Base-by-base conservation (phyloP, 805 yeast species). In the Zygosaccharomyces siamensis region DNA sequence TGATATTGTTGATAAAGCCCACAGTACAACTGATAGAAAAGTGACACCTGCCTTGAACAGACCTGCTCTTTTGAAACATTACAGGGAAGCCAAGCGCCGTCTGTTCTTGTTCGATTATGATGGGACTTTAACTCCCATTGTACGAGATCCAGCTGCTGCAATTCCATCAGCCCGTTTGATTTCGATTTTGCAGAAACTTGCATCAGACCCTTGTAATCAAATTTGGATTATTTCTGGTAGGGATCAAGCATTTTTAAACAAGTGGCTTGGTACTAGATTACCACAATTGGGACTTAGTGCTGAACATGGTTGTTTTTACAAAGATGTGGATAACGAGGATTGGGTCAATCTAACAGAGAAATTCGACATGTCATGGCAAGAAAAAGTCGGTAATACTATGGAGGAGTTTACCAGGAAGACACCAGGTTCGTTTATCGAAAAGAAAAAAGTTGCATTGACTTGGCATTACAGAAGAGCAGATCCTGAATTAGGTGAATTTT, bases 381-480 rank as follows among this genome's bases (percentile, higher is more conserved):
- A 69, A n/a, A 80, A 79, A 47, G 98, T 89, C 12, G 80, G 81
- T 47, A 82, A 80, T 24, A 80, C 87, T 3, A 87, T 86, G 72
- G 78, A 72, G 46, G 72, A 79, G 40, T 89, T 80, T 67, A 89
- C 97, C 0, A 92, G 84, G 40, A 82, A 83, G 54, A 93, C 99
- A 0, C 97, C 96, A 1, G 97, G 97, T 6, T 77, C 97, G 1
- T 77, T 77, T 55, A 83, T 86, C 44, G 99, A 93, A 68, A 77
- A 77, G 60, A 93, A 93, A 67, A 83, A 89, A 60, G 96, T 92
- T 14, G 98, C 99, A 1, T 70, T 93, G 46, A 92, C 98, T 1
- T 93, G 99, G 99, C 99, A 93, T 69, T 93, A 92, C 65, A 80
- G 99, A 58, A 78, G 95, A 46, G 80, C 96, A 1, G 99, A 90